Evolutionary conservation across 345 rosid species (phyloP).

Genomic region (Clarkia xantiana): DNA sequence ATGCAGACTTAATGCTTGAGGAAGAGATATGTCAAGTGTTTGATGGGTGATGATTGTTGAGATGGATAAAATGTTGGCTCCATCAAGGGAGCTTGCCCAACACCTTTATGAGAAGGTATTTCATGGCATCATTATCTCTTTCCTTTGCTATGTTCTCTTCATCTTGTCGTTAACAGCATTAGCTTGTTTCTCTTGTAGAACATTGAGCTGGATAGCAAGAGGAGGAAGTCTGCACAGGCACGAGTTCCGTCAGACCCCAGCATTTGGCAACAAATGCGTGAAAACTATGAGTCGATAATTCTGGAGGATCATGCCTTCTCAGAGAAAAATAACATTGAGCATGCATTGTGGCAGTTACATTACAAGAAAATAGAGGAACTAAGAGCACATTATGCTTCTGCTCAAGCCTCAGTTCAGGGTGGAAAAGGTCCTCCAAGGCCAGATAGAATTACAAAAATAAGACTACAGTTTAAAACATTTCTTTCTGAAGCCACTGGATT

Average conservation of each 20-base stretch:
- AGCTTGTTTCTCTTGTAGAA: constrained; percentile 30
- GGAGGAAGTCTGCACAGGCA: constrained; percentile 61
- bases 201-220: constrained; percentile 63
- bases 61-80: constrained; percentile 79
- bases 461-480: constrained; percentile 75
- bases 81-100: constrained; percentile 64
- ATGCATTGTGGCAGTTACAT: constrained; percentile 83
- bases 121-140: background rate
- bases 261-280: constrained; percentile 92
- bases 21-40: constrained; percentile 4
- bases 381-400: constrained; percentile 52
- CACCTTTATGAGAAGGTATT: constrained; percentile 65
- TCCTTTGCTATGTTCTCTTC: background rate
- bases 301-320: constrained; percentile 84
- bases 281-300: constrained; percentile 87
- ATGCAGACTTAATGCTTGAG: background rate
- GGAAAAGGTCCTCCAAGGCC: constrained; percentile 43
- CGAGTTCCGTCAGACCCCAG: constrained; percentile 69
- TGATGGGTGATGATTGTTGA: constrained; percentile 60
- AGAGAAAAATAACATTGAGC: constrained; percentile 71
- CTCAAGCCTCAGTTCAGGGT: constrained; percentile 41
- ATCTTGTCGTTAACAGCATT: background rate
- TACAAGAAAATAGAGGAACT: constrained; percentile 73
- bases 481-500: constrained; percentile 92
- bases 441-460: constrained; percentile 48